phyloP scores from a whole-genome alignment of 495 filamentous ascomycete species.

The Neurospora sp. region DNA sequence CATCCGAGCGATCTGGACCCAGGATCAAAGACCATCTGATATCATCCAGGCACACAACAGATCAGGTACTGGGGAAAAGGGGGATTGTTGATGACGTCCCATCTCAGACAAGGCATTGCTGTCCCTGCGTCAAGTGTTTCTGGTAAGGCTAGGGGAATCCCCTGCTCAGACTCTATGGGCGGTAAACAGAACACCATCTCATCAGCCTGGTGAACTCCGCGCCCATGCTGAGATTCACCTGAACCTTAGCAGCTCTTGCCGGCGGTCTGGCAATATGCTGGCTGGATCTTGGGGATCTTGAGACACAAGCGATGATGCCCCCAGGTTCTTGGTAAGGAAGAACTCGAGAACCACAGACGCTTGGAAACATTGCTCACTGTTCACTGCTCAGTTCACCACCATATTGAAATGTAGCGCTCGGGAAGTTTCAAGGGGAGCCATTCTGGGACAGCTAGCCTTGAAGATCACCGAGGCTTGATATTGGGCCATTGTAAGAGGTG shows the following conservation, averaged over 20 bases:
- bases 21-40: neutral
- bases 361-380: neutral
- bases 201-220: neutral
- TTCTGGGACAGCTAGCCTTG: neutral
- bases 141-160: conserved; percentile 6
- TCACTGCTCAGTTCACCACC: neutral
- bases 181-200: neutral
- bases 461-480: neutral
- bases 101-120: conserved; percentile 10
- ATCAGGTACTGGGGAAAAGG: neutral
- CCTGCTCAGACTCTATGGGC: conserved; percentile 3
- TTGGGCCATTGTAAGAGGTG: neutral
- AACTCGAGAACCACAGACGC: neutral
- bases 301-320: neutral
- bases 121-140: conserved; percentile 11
- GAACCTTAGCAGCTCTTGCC: conserved; percentile 4
- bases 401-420: neutral
- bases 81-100: neutral
- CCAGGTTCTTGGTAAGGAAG: neutral
- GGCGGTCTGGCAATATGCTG: neutral
- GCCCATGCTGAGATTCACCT: neutral
- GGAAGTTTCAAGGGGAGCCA: neutral
- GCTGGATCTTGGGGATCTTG: neutral
- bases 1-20: neutral
- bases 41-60: too few species aligned